These are phyloP conservation scores for Lachnellula occidentalis DNA, from an alignment of 2,329 filamentous ascomycete species.

Conservation along the genomic window DNA sequence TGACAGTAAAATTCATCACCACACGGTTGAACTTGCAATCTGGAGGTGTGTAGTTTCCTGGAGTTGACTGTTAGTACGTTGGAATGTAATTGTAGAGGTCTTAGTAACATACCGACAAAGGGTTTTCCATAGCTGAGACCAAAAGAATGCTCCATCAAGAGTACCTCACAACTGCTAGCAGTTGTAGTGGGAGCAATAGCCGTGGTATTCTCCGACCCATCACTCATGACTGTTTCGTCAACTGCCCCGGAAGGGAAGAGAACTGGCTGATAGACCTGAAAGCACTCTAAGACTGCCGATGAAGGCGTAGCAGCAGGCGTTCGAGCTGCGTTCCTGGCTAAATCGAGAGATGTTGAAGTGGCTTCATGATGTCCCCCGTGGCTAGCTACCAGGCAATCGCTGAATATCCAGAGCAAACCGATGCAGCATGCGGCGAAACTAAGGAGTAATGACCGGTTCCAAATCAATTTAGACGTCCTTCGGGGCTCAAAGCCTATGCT, in stretches of 20 bases:
- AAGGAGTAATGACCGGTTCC: neutral
- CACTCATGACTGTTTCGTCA: conserved; percentile 31
- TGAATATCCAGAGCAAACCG: conserved; percentile 3
- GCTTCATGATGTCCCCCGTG: neutral
- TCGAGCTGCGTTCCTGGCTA: conserved; percentile 22
- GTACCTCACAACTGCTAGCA: conserved; percentile 41
- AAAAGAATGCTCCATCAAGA: conserved; percentile 69
- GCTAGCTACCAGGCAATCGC: conserved; percentile 3
- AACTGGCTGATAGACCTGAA: conserved; percentile 65
- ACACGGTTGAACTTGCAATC: conserved; percentile 67
- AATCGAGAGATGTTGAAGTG: conserved; percentile 1
- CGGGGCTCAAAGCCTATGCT: neutral
- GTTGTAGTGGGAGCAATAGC: conserved; percentile 21
- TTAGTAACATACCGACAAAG: conserved; percentile 66
- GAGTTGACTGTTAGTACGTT: conserved; percentile 7
- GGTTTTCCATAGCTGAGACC: conserved; percentile 67
- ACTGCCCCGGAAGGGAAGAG: conserved; percentile 42
- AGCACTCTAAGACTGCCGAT: conserved; percentile 48
- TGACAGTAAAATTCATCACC: conserved; percentile 69
- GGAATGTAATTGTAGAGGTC: conserved; percentile 22
- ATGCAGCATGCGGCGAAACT: neutral
- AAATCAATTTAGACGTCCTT: neutral
- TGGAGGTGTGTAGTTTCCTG: conserved; percentile 62
- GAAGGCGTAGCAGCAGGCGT: conserved; percentile 21
- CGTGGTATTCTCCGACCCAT: conserved; percentile 23